Conservation (phyloP, 352 stramenopile species). For the Pythium dissimile region DNA sequence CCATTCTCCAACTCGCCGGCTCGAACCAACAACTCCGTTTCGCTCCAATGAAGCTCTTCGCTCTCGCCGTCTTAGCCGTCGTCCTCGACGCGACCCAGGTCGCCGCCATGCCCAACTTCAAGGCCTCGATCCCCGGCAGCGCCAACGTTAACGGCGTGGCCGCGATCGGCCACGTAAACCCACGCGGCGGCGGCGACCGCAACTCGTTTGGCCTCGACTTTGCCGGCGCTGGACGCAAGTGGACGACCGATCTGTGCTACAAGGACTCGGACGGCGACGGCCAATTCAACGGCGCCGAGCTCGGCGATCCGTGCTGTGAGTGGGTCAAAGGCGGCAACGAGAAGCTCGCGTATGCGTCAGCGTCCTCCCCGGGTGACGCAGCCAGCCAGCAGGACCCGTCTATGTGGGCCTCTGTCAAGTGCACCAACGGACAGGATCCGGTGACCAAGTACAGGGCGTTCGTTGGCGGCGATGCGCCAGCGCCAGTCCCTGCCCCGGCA, state of each 20-base stretch:
- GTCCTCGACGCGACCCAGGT: constrained; percentile 3
- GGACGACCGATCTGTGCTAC: constrained; percentile 37
- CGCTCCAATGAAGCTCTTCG: constrained; percentile 15
- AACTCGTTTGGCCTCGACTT: constrained; percentile 39
- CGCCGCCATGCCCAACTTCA: constrained; percentile 18
- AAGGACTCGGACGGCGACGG: constrained; percentile 25
- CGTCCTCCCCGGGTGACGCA: constrained; percentile 23
- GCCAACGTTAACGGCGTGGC: constrained; percentile 19
- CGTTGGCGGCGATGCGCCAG: neutral
- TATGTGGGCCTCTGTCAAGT: constrained; percentile 23
- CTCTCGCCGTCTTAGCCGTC: neutral
- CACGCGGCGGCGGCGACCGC: constrained; percentile 22
- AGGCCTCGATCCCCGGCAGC: constrained; percentile 9
- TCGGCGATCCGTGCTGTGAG: constrained; percentile 55
- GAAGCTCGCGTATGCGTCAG: constrained; percentile 24
- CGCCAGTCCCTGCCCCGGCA: neutral
- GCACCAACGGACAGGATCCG: constrained; percentile 18
- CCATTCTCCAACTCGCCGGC: constrained; percentile 6
- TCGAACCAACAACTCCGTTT: neutral
- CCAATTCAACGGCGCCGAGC: constrained; percentile 57
- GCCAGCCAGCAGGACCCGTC: constrained; percentile 21
- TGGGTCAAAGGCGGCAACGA: constrained; percentile 25
- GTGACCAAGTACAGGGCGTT: constrained; percentile 24
- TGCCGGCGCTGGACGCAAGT: constrained; percentile 8
- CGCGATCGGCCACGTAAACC: constrained; percentile 34